phyloP scores from a whole-genome alignment of 805 yeast genomes.

The Saccharomycopsis fermentans region DNA sequence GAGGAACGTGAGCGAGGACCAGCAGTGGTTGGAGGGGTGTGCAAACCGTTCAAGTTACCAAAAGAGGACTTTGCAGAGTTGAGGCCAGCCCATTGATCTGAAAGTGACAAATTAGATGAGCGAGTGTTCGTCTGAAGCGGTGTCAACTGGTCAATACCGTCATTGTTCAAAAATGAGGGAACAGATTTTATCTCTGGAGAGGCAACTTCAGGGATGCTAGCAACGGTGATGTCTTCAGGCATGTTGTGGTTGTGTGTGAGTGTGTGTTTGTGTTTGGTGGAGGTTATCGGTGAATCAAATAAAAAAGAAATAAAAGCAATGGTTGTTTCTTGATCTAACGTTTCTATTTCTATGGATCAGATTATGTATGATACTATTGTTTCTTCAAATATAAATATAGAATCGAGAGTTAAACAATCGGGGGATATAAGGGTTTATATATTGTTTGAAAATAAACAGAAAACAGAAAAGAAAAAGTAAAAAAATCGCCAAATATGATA shows the following conservation, averaged over 20 bases:
- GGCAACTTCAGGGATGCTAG: not conserved
- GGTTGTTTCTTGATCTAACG: no score
- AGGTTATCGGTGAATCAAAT: no score
- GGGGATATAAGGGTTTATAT: slow-evolving; percentile 1
- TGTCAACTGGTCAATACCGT: slow-evolving; percentile 57
- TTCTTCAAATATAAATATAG: no score
- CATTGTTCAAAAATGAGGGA: slow-evolving; percentile 54
- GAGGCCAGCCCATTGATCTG: slow-evolving; percentile 57
- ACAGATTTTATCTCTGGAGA: slow-evolving; percentile 16
- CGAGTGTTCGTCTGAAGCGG: slow-evolving; percentile 54
- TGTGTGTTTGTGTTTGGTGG: no score
- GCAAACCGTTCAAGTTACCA: slow-evolving; percentile 10
- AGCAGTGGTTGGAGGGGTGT: not conserved
- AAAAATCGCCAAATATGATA: no score
- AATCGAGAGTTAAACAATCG: no score
- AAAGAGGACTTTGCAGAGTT: slow-evolving; percentile 21
- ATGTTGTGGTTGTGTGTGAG: not conserved
- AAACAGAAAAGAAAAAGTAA: not conserved
- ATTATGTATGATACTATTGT: no score
- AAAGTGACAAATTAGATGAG: slow-evolving; percentile 55
- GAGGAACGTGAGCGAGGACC: slow-evolving; percentile 10
- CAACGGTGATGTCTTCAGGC: not conserved
- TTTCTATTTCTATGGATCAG: no score
- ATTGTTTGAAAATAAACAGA: not conserved
- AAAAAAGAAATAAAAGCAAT: no score